Evolutionary conservation across 1,284 basidiomycete species (phyloP).

Genomic region (Papiliotrema terrestris): DNA sequence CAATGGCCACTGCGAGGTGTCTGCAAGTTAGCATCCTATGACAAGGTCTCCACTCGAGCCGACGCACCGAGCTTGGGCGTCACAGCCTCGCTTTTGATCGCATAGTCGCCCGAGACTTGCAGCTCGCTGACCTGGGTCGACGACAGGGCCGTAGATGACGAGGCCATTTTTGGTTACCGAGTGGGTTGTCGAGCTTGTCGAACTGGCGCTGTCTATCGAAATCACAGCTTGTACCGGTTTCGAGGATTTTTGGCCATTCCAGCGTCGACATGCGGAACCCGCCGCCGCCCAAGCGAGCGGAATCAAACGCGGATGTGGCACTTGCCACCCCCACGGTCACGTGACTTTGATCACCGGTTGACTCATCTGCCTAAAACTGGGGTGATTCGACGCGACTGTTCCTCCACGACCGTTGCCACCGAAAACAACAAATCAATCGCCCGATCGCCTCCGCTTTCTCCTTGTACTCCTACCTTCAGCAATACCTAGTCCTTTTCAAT

Average conservation of each 20-base stretch:
- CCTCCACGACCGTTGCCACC: not conserved
- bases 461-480: not conserved
- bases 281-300: too few relatives aligned
- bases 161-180: constrained; percentile 22
- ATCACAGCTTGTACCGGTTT: not conserved
- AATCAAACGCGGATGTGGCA: too few relatives aligned
- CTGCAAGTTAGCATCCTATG: constrained; percentile 36
- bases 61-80: constrained; percentile 63
- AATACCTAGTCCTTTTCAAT: not conserved
- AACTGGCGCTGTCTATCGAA: not conserved
- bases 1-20: constrained; percentile 96
- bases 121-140: constrained; percentile 36
- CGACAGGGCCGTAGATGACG: constrained; percentile 20
- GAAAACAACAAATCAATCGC: not conserved
- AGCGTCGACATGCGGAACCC: too few relatives aligned
- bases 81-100: constrained; percentile 72
- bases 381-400: not conserved
- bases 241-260: constrained; percentile 1
- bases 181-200: not conserved
- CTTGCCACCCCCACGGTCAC: not conserved
- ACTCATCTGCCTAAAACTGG: too few relatives aligned
- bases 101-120: constrained; percentile 61
- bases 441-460: not conserved
- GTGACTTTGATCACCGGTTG: not conserved
- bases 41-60: not conserved